Evolutionary conservation across 768 basidiomycete species (phyloP), one percentile per base, ranked within the genome.

Genomic region (Leccinum imitatum): DNA sequence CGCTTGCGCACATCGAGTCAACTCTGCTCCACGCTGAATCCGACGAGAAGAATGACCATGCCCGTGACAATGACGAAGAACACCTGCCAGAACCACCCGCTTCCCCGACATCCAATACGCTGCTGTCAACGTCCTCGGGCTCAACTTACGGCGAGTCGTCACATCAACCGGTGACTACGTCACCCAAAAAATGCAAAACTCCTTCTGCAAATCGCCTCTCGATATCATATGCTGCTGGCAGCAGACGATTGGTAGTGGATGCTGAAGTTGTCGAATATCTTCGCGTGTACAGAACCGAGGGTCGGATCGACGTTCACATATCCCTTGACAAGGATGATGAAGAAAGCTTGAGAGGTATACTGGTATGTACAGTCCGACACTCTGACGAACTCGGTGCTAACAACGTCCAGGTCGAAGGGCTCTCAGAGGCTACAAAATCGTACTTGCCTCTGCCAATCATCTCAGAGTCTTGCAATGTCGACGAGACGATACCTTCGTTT

Each of bases 191-290:
- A 19, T 75, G 73, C 14, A 79, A 77, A 63, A 77, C 78, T 0
- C 87, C 90, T 9, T 91, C 90, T 46, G 87, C 90, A 31, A 93
- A 92, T 66, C 84, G 91, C 17, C 75, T 99, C n/a, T 97, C 95
- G 8, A 94, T 98, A 72, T 90, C 96, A 0, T 99, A 97, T 74
- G 93, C 94, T 58, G 88, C 88, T 48, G 94, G 93, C 53, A 88
- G 88, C 59, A 81, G 92, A 53, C 83, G 97, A 44, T 79, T 99
- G 53, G 89, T 97, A 27, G 80, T 98, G 59, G 89, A 98, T 72
- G 91, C 96, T 2, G 89, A 90, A 64, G 85, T 90, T 30, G 92
- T 98, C 21, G 86, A 93, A 46, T 82, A 80, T 53, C 80, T 99
- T 57, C 87, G 85, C 65, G 83, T 99, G 10, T 89, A 84, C 73